phyloP scores from a whole-genome alignment of 768 basidiomycete species.

The Pleurotus ostreatus region DNA sequence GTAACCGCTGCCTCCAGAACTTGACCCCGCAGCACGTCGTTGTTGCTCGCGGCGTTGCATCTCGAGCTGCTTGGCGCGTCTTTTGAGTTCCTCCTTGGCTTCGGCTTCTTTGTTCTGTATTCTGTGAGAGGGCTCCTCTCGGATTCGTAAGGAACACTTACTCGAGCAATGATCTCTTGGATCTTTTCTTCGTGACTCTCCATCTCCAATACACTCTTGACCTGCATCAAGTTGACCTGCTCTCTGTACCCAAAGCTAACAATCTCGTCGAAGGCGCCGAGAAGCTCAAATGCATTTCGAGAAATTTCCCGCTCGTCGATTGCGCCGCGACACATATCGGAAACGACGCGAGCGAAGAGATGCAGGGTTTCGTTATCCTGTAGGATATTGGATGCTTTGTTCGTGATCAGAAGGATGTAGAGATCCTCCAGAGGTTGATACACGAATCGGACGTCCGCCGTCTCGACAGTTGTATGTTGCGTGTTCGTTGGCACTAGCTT shows the following conservation, averaged over 20 bases:
- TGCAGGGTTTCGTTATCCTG: slow-evolving; percentile 98
- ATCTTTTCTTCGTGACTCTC: slow-evolving; percentile 93
- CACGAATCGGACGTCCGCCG: slow-evolving; percentile 91
- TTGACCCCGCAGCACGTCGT: slow-evolving; percentile 54
- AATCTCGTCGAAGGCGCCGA: slow-evolving; percentile 96
- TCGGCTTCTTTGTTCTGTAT: slow-evolving; percentile 95
- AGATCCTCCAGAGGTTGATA: slow-evolving; percentile 96
- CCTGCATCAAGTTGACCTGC: slow-evolving; percentile 74
- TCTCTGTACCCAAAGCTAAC: slow-evolving; percentile 87
- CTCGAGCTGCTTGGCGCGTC: slow-evolving; percentile 95
- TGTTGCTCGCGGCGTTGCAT: slow-evolving; percentile 97
- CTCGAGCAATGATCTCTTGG: slow-evolving; percentile 95
- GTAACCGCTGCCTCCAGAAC: slow-evolving; percentile 41
- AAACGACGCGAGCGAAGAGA: slow-evolving; percentile 90
- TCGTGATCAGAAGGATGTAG: slow-evolving; percentile 96
- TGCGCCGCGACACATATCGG: slow-evolving; percentile 82
- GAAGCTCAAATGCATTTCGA: slow-evolving; percentile 87
- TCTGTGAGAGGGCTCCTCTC: slow-evolving; percentile 1
- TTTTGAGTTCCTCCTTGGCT: slow-evolving; percentile 97
- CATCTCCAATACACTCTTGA: slow-evolving; percentile 79
- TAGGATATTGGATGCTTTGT: slow-evolving; percentile 97
- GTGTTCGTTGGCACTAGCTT: slow-evolving; percentile 94
- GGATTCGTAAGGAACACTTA: slow-evolving; percentile 30
- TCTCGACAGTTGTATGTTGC: slow-evolving; percentile 96
- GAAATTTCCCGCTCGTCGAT: slow-evolving; percentile 82